These are phyloP conservation scores for Strobilomyces confusus DNA, from an alignment of 768 basidiomycete genomes.

Conservation along the genomic window DNA sequence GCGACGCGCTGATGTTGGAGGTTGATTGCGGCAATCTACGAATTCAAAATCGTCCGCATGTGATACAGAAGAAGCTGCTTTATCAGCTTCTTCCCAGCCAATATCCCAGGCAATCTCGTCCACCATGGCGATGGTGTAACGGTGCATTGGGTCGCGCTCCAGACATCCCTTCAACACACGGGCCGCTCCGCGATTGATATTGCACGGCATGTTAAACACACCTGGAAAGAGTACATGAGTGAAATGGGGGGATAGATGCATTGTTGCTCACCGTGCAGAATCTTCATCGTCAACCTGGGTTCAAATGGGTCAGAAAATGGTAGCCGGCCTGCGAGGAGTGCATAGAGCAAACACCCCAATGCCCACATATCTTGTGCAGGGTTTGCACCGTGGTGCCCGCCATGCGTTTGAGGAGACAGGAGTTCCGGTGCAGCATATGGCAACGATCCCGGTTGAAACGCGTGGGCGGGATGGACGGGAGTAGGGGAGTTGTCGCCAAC, in stretches of 20 bases:
- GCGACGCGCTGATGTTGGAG: constrained; percentile 15
- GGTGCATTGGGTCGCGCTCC: constrained; percentile 50
- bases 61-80: constrained; percentile 24
- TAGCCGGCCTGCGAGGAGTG: constrained; percentile 76
- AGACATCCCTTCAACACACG: constrained; percentile 79
- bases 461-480: constrained; percentile 32
- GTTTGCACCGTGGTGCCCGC: constrained; percentile 32
- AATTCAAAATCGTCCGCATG: constrained; percentile 29
- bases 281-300: constrained; percentile 88
- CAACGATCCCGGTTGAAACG: constrained; percentile 76
- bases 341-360: constrained; percentile 84
- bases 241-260: not conserved
- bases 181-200: constrained; percentile 58
- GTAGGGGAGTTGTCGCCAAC: constrained; percentile 28
- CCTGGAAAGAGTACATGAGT: constrained; percentile 39
- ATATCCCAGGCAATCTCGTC: constrained; percentile 79
- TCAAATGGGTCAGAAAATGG: constrained; percentile 91
- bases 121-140: constrained; percentile 82
- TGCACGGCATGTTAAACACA: constrained; percentile 53
- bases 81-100: constrained; percentile 57
- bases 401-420: constrained; percentile 54
- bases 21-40: constrained; percentile 16
- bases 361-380: constrained; percentile 97
- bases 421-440: constrained; percentile 92
- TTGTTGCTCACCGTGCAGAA: constrained; percentile 65